A percentile compares a stretch with the other conserved stretches of the same genome.
phyloP scores from a whole-genome alignment of 371 early-diverging fungal genomes.

The Apophysomyces ossiformis region DNA sequence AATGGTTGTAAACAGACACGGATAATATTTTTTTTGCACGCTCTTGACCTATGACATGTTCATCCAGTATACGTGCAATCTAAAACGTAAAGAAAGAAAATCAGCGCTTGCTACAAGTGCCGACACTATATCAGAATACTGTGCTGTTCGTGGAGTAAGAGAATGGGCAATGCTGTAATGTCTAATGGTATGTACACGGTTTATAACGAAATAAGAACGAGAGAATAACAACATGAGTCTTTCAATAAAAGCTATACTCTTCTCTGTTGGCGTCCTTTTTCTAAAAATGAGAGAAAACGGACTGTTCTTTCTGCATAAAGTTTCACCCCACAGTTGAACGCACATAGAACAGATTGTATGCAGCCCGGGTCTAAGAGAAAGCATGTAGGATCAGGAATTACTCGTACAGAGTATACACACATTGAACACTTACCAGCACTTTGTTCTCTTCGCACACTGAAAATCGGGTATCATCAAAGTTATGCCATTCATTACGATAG shows the following conservation, averaged over 20 bases:
- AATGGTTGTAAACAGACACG: constrained; percentile 84
- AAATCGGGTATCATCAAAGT: constrained; percentile 92
- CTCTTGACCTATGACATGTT: constrained; percentile 85
- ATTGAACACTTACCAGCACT: constrained; percentile 56
- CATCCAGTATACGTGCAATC: constrained; percentile 52
- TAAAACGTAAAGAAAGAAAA: background rate
- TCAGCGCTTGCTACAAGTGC: background rate
- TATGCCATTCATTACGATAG: constrained; percentile 83
- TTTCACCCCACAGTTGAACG: constrained; percentile 27
- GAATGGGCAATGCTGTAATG: background rate
- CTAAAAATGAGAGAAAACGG: background rate
- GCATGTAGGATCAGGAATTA: background rate
- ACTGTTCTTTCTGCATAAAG: constrained; percentile 4
- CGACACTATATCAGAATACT: background rate
- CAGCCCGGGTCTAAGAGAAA: constrained; percentile 30
- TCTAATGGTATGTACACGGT: constrained; percentile 1
- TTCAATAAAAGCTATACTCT: background rate
- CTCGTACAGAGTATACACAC: background rate
- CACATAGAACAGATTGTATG: constrained; percentile 42
- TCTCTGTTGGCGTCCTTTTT: too few species aligned
- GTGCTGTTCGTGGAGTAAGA: constrained; percentile 12
- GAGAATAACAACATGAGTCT: constrained; percentile 6
- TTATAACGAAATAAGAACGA: background rate
- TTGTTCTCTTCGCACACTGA: constrained; percentile 66
- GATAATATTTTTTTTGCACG: constrained; percentile 77